Conservation (phyloP, 805 yeast species). For the Yarrowia alimentaria region DNA sequence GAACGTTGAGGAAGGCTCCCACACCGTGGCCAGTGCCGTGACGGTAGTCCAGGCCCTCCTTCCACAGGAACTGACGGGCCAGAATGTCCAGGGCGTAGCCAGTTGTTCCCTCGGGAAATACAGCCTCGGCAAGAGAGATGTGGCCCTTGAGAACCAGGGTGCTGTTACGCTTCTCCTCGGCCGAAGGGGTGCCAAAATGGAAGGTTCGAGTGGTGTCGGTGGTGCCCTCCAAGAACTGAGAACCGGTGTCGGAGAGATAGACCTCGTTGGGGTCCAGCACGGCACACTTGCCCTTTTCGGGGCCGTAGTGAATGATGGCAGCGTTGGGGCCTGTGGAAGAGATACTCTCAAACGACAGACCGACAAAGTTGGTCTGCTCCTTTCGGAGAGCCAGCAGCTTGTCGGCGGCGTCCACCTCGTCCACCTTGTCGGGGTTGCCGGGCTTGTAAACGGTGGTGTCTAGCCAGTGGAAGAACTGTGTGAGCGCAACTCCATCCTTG, state of each 20-base stretch:
- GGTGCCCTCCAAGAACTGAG: constrained; percentile 90
- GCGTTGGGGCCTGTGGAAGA: constrained; percentile 75
- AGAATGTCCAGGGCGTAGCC: constrained; percentile 76
- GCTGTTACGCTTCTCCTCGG: constrained; percentile 63
- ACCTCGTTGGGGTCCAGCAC: constrained; percentile 64
- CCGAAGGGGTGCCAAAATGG: constrained; percentile 60
- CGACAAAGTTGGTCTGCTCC: constrained; percentile 45
- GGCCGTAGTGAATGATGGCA: constrained; percentile 73
- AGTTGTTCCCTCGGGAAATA: constrained; percentile 72
- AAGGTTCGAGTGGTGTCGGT: constrained; percentile 92
- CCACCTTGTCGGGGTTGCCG: constrained; percentile 42
- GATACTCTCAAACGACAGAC: constrained; percentile 71
- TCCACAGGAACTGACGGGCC: constrained; percentile 82
- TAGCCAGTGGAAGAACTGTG: constrained; percentile 79
- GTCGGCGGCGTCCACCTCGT: constrained; percentile 58
- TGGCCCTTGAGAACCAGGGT: constrained; percentile 91
- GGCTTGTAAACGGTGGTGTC: constrained; percentile 54
- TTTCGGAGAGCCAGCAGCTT: constrained; percentile 50
- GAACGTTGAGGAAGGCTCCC: constrained; percentile 88
- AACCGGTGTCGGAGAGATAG: constrained; percentile 84
- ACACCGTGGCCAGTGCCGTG: constrained; percentile 99
- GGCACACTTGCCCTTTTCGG: constrained; percentile 54
- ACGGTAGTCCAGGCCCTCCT: constrained; percentile 76
- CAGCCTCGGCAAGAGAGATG: constrained; percentile 74
- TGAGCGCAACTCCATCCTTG: constrained; percentile 77